Percentiles rank a stretch among this genome's conserved stretches.
Evolutionary conservation across 345 rosid genomes (phyloP).

Genomic region (Acer yangbiense): DNA sequence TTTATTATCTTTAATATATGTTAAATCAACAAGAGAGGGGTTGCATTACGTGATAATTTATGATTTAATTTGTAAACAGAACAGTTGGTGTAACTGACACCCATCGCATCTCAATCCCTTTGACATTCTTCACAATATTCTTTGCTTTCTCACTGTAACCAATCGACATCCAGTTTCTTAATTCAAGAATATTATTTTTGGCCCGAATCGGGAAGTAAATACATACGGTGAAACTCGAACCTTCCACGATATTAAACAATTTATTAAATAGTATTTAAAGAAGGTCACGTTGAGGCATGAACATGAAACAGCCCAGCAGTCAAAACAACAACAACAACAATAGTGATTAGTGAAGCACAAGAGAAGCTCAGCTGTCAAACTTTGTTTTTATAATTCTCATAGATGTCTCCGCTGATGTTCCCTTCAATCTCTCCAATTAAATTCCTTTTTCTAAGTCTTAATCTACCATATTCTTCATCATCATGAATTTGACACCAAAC

Average conservation of each 20-base stretch:
- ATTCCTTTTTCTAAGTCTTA: no score
- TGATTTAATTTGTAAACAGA: not conserved
- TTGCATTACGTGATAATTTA: not conserved
- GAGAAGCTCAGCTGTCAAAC: slow-evolving; percentile 19
- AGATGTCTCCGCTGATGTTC: slow-evolving; percentile 22
- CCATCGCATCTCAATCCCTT: not conserved
- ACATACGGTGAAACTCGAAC: no score
- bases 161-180: no score
- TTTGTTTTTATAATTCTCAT: slow-evolving; percentile 12
- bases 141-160: not conserved
- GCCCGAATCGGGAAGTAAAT: no score
- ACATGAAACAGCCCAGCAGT: no score
- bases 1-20: no score
- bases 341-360: not conserved
- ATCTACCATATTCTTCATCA: not conserved
- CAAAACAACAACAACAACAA: not conserved
- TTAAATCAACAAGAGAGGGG: not conserved
- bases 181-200: no score
- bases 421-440: no score
- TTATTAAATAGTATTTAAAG: no score
- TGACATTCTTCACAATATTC: slow-evolving; percentile 4
- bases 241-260: no score
- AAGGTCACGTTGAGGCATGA: not conserved
- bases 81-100: not conserved
- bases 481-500: slow-evolving; percentile 20